Evolutionary conservation across 345 rosid genomes (phyloP).

Genomic region (Salix brachista): DNA sequence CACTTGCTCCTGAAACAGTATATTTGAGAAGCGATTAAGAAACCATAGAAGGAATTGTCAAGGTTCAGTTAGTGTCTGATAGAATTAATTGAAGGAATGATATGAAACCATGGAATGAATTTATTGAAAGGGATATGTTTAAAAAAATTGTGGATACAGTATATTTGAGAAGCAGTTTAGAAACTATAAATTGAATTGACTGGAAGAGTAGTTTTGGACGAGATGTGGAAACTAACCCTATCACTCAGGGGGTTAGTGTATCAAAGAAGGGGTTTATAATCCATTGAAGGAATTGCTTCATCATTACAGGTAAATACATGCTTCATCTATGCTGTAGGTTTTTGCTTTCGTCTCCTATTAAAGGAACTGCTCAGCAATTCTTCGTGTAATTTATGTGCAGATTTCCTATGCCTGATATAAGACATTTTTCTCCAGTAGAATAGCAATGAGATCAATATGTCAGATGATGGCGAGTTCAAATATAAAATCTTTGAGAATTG

Average conservation of each 20-base stretch:
- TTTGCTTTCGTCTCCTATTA: background rate
- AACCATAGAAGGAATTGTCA: background rate
- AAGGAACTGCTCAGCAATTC: slow-evolving; percentile 1
- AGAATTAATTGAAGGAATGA: background rate
- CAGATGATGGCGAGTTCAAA: slow-evolving; percentile 12
- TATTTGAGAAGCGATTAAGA: background rate
- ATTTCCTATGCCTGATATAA: slow-evolving; percentile 8
- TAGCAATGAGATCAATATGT: slow-evolving; percentile 9
- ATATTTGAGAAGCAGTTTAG: background rate
- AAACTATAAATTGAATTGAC: background rate
- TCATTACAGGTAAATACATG: slow-evolving; percentile 23
- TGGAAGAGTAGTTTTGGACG: background rate
- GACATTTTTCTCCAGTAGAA: slow-evolving; percentile 16
- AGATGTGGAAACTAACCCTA: background rate
- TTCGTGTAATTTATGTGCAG: slow-evolving; percentile 24
- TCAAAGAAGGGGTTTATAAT: slow-evolving; percentile 9
- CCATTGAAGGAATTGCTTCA: slow-evolving; percentile 16
- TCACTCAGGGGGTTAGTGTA: slow-evolving; percentile 5
- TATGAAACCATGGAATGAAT: background rate
- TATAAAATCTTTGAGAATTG: background rate
- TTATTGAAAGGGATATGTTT: background rate
- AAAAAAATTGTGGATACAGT: background rate
- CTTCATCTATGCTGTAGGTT: background rate
- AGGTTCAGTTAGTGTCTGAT: background rate
- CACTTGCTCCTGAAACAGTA: slow-evolving; percentile 1